Base-by-base conservation (phyloP, 2,329 filamentous ascomycete species). In the Huntiella moniliformis region DNA sequence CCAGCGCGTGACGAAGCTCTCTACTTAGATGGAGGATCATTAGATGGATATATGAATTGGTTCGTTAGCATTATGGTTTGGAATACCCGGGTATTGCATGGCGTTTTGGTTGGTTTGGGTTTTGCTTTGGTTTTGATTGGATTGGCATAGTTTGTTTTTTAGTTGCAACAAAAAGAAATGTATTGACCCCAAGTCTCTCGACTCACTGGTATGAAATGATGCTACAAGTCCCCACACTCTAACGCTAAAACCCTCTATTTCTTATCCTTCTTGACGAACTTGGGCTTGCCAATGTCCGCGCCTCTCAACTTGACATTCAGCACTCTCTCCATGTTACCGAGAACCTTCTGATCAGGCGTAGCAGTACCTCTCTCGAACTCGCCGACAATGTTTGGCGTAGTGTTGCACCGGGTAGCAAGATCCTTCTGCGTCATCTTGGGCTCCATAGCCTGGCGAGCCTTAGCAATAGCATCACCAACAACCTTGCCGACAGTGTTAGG, bases 351-450 rank as follows among this genome's bases (percentile, higher is more conserved):
- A 66, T 93, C 86, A 48, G 82, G 87, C 39, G 73, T 57, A 48
- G 77, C 86, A 55, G 68, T 73, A 55, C 82, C 86, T 54, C 79
- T 73, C 77, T 96, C 88, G 58, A 93, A 86, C 56, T 86, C 79
- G 58, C 80, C 82, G 52, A 96, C 72, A 54, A 91, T 68, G 53
- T 75, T 73, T 44, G 79, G 75, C 37, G 83, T 88, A 51, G 81
- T 86, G 70, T 93, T 93, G 71, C 82, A 87, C 67, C 85, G 85
- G 53, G 80, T 85, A 51, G 87, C 88, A 36, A 79, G 68, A 54
- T 79, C 73, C 64, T 92, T 92, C 66, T 96, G 91, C 48, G 87
- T 92, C 84, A 96, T 88, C 68, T 93, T 91, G 64, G 87, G 86
- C 64, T 82, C 82, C 61, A 84, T 79, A 60, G 80, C 76, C 60